A percentile compares a stretch with the other conserved stretches of the same genome.
Evolutionary conservation across 495 filamentous ascomycete species (phyloP).

Genomic region (Ramalina intermedia): DNA sequence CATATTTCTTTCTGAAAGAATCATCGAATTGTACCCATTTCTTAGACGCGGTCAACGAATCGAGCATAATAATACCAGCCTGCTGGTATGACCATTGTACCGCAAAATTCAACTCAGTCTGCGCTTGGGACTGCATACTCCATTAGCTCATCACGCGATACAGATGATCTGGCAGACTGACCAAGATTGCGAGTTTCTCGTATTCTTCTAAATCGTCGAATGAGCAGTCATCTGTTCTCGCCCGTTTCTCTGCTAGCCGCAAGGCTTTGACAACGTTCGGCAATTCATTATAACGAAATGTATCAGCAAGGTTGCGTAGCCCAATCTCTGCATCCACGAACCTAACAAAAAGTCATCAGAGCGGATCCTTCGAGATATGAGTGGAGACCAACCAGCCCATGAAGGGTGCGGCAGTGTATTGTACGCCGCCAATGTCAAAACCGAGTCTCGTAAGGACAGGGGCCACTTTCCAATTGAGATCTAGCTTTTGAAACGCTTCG

Average conservation of each 20-base stretch:
- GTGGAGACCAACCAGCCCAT: conserved; percentile 15
- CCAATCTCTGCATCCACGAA: conserved; percentile 20
- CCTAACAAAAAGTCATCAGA: conserved; percentile 2
- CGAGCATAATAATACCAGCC: conserved; percentile 12
- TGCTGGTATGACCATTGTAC: conserved; percentile 16
- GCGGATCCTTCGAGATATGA: not conserved
- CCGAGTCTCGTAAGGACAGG: conserved; percentile 17
- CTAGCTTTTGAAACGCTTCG: conserved; percentile 12
- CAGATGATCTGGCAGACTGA: not conserved
- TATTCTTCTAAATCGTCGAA: conserved; percentile 18
- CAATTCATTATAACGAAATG: conserved; percentile 15
- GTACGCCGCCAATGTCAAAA: conserved; percentile 20
- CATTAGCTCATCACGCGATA: not conserved
- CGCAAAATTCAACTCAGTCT: conserved; percentile 18
- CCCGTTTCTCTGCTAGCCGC: not conserved
- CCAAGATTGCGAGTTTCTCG: conserved; percentile 13
- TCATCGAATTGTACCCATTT: conserved; percentile 2
- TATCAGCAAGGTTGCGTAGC: conserved; percentile 14
- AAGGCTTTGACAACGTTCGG: conserved; percentile 10
- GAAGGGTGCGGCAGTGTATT: conserved; percentile 21
- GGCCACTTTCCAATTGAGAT: conserved; percentile 15
- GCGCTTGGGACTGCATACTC: conserved; percentile 4
- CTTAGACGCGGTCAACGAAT: conserved; percentile 17
- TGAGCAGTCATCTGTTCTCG: conserved; percentile 3
- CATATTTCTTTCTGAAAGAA: conserved; percentile 3